Evolutionary conservation across 768 basidiomycete genomes (phyloP), one percentile per base, ranked within the genome.

Genomic region (Mycena polygramma): DNA sequence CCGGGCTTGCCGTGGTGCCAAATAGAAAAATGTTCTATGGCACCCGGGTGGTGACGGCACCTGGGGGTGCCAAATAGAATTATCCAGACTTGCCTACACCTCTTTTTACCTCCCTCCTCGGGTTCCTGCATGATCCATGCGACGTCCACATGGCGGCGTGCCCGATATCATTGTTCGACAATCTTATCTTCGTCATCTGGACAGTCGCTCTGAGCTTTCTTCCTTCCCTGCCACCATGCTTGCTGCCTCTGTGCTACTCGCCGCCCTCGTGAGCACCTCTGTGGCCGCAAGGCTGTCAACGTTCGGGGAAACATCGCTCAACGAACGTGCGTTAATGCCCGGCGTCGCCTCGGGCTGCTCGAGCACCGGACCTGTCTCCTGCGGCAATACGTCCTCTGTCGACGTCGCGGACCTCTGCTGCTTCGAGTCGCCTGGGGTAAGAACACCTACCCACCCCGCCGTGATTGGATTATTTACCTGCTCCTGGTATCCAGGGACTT

Each of bases 391-490:
- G 8, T 54, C 73, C 1, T 14, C 51, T 19, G 63, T 52, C n/a
- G n/a, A n/a, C n/a, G n/a, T n/a, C 46, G 35, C 63, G n/a, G 48
- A 66, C n/a, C 75, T 76, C 30, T 88, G 87, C 74, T 88, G 88
- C 75, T 87, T 84, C 59, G 87, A 87, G 76, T 72, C 78, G 43
- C 86, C 86, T 15, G 81, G 85, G 59, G 69, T 70, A 46, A 43
- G 30, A 30, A 30, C 2, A 20, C 41, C 15, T 26, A 13, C 15
- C 22, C 36, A 19, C 2, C 24, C 43, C 51, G 19, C 20, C 1
- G n/a, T 41, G 2, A 22, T 52, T 30, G 0, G 15, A 46, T 48
- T n/a, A 4, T 7, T 63, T 20, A 22, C 6, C 39, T 36, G 13
- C 14, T 20, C 11, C 22, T 24, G 35, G 22, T 36, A 52, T 19